Evolutionary conservation across 2,329 filamentous ascomycete species (phyloP), one percentile per base, ranked within the genome.

Genomic region (Erysiphe pulchra): DNA sequence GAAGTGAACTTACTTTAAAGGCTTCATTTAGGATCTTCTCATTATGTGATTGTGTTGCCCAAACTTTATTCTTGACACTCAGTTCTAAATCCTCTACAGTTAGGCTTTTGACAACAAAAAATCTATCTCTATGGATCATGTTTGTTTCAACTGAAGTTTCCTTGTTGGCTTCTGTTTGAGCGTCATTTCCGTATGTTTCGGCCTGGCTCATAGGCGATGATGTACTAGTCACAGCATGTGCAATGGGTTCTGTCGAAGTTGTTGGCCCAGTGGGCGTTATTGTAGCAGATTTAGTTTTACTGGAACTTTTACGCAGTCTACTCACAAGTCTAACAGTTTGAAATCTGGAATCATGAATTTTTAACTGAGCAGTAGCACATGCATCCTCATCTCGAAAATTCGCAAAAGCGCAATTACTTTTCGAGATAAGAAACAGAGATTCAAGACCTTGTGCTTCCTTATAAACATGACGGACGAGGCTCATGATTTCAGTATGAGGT

Each of bases 101-200:
- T 46, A 95, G 63, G 57, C 86, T 94, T 62, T 95, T 95, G 41
- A 95, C 69, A 47, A 95, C 77, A 55, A 94, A 95, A 58, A 83
- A 94, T 52, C 78, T 80, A 52, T 90, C 84, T 47, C 71, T 71
- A 1, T 51, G 47, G 4, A 34, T 13, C 10, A 34, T 45, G 18
- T 43, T n/a, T 1, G 41, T 46, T 13, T 33, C 46, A 20, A 32
- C 33, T 37, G 30, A 24, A 28, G 45, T 46, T 43, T 45, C 45
- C 2, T 50, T 47, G 9, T 45, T 48, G 10, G 16, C 28, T 34
- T 45, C 50, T 17, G 44, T 38, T 28, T 17, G 37, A 16, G 48
- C 50, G 12, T 39, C 44, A 5, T 37, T 42, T 33, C 48, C 50
- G 18, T 47, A 45, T 8, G 46, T 9, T 32, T 44, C 48, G n/a